Evolutionary conservation across 2,329 filamentous ascomycete genomes (phyloP).

Genomic region (Aspergillus nomiae): DNA sequence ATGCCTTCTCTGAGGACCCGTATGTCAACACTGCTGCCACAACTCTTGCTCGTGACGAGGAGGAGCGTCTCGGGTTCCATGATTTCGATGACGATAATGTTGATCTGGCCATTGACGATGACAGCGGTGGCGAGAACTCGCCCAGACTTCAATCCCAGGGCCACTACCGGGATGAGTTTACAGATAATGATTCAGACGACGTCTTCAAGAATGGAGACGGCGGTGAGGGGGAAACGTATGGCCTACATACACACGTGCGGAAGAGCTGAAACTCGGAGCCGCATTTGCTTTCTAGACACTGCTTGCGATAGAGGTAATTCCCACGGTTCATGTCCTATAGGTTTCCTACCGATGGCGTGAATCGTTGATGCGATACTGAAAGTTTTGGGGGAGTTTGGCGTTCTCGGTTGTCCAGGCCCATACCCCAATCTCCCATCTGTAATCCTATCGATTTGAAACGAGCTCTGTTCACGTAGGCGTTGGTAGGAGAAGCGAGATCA

Average conservation of each 20-base stretch:
- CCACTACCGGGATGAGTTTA: slow-evolving; percentile 58
- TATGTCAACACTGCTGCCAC: slow-evolving; percentile 43
- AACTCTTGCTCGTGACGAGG: slow-evolving; percentile 46
- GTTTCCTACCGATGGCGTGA: not conserved
- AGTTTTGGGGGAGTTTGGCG: not conserved
- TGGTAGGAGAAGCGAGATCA: not conserved
- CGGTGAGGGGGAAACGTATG: slow-evolving; percentile 41
- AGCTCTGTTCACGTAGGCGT: not conserved
- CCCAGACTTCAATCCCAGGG: slow-evolving; percentile 26
- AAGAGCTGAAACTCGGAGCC: slow-evolving; percentile 11
- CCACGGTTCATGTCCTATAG: not conserved
- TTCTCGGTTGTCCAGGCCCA: not conserved
- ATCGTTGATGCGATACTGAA: not conserved
- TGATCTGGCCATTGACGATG: slow-evolving; percentile 50
- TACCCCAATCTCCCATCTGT: not conserved
- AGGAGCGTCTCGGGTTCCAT: slow-evolving; percentile 44
- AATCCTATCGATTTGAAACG: not conserved
- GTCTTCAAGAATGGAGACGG: slow-evolving; percentile 47
- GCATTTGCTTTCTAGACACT: not conserved
- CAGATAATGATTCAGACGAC: slow-evolving; percentile 55
- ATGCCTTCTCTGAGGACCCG: slow-evolving; percentile 41
- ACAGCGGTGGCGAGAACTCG: slow-evolving; percentile 36
- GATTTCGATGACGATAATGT: slow-evolving; percentile 44
- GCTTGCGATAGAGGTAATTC: not conserved
- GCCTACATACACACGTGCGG: slow-evolving; percentile 41